Conservation (phyloP, 257 asterid genomes). For the Jacaranda mimosifolia region DNA sequence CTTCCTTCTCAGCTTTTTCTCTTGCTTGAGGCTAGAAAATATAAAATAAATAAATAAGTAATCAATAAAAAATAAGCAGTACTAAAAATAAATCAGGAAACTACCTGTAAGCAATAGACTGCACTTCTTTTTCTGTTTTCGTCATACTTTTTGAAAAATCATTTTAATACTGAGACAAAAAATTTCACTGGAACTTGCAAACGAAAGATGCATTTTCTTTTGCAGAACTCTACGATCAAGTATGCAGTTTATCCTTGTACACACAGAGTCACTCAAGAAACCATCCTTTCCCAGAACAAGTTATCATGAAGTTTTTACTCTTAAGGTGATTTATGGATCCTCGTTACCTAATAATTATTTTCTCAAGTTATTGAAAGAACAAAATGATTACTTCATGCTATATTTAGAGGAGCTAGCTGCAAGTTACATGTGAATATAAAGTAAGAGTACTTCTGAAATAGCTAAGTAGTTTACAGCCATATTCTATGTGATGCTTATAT, state of each 20-base stretch:
- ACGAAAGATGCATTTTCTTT: not conserved
- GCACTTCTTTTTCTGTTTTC: not conserved
- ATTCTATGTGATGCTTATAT: conserved; percentile 4
- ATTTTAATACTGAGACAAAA: conserved; percentile 17
- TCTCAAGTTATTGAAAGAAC: conserved; percentile 15
- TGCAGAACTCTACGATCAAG: not conserved
- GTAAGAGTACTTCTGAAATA: conserved; percentile 27
- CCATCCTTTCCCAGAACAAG: conserved; percentile 17
- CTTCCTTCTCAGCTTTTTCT: conserved; percentile 88
- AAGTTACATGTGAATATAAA: not conserved
- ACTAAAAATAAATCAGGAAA: conserved; percentile 21
- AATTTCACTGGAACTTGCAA: not conserved
- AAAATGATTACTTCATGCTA: not conserved
- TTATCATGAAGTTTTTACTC: conserved; percentile 13
- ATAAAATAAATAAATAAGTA: too few species aligned
- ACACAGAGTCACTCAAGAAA: conserved; percentile 21
- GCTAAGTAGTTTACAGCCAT: conserved; percentile 26
- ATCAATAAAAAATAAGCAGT: conserved; percentile 21
- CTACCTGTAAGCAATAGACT: not conserved
- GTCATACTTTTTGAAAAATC: not conserved
- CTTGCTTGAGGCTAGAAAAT: conserved; percentile 89
- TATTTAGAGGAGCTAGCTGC: conserved; percentile 22
- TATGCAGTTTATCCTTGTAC: conserved; percentile 24
- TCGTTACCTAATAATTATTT: conserved; percentile 20
- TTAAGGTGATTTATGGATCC: conserved; percentile 5